phyloP scores from a whole-genome alignment of 805 yeast genomes.

The Starmerella geochares region DNA sequence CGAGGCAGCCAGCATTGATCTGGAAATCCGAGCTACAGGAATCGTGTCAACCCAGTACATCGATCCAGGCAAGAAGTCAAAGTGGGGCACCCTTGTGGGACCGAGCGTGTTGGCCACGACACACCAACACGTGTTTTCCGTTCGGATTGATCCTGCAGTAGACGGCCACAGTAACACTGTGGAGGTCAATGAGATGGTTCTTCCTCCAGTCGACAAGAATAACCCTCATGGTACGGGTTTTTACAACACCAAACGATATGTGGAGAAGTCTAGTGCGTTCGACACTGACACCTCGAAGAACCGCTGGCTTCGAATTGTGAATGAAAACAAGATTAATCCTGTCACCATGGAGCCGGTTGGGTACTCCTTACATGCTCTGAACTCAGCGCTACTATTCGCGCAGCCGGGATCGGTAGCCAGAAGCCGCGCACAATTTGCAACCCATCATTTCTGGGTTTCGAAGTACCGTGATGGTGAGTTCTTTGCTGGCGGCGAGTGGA shows the following conservation, averaged over 20 bases:
- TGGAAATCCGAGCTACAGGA: conserved; percentile 78
- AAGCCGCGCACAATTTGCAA: conserved; percentile 63
- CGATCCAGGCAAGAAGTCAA: conserved; percentile 56
- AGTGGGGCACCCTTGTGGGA: conserved; percentile 62
- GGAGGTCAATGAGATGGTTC: conserved; percentile 56
- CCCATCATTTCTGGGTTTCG: conserved; percentile 72
- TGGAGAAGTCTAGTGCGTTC: conserved; percentile 59
- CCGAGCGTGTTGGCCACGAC: conserved; percentile 73
- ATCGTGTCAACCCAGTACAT: conserved; percentile 76
- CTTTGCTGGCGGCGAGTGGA: conserved; percentile 75
- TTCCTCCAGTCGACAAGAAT: conserved; percentile 44
- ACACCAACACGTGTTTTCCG: conserved; percentile 71
- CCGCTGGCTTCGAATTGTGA: conserved; percentile 63
- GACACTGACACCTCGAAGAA: conserved; percentile 67
- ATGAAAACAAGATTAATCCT: conserved; percentile 60
- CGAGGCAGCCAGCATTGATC: conserved; percentile 65
- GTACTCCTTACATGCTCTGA: conserved; percentile 62
- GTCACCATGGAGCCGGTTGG: conserved; percentile 62
- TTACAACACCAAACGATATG: conserved; percentile 48
- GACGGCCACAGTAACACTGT: conserved; percentile 73
- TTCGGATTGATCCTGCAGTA: conserved; percentile 70
- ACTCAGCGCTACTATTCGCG: conserved; percentile 65
- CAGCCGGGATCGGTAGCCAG: conserved; percentile 50
- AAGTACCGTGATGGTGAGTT: conserved; percentile 60
- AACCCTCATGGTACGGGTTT: conserved; percentile 66